A percentile compares a stretch with the other conserved stretches of the same genome.
phyloP scores from a whole-genome alignment of 768 basidiomycete species.

The Rossbeevera mucosa region DNA sequence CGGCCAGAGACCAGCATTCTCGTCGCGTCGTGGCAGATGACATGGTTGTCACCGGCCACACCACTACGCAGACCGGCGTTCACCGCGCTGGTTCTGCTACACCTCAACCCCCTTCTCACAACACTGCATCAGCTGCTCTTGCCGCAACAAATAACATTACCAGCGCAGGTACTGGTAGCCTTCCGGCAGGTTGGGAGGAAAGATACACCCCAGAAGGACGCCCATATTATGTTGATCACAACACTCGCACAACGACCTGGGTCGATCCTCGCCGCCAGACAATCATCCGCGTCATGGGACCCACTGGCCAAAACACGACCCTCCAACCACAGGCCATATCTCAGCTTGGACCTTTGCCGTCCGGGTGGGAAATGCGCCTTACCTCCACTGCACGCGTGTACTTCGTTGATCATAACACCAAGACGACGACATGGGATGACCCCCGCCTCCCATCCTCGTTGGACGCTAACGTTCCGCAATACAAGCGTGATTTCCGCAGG shows the following conservation, averaged over 20 bases:
- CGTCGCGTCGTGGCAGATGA: constrained; percentile 82
- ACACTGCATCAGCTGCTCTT: constrained; percentile 43
- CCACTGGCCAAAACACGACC: constrained; percentile 80
- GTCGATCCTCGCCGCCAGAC: constrained; percentile 97
- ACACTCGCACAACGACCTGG: constrained; percentile 99
- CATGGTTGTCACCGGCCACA: constrained; percentile 68
- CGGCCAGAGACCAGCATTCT: constrained; percentile 81
- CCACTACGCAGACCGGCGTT: constrained; percentile 35
- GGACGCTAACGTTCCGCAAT: constrained; percentile 96
- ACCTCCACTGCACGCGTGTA: constrained; percentile 97
- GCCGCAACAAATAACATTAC: constrained; percentile 50
- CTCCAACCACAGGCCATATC: constrained; percentile 94
- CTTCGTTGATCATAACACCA: constrained; percentile 99
- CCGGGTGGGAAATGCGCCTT: constrained; percentile 99
- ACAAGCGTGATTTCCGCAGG: constrained; percentile 98
- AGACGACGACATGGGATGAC: constrained; percentile 99
- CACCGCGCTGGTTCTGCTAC: constrained; percentile 38
- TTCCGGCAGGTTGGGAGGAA: constrained; percentile 99
- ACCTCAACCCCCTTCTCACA: constrained; percentile 26
- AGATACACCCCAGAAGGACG: constrained; percentile 97
- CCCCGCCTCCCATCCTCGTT: constrained; percentile 92
- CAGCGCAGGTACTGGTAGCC: constrained; percentile 74
- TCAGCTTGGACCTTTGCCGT: constrained; percentile 93
- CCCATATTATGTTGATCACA: constrained; percentile 99
- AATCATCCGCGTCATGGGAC: constrained; percentile 94